Conservation (phyloP, 371 early-diverging fungal genomes). For the Mortierella polycephala region DNA sequence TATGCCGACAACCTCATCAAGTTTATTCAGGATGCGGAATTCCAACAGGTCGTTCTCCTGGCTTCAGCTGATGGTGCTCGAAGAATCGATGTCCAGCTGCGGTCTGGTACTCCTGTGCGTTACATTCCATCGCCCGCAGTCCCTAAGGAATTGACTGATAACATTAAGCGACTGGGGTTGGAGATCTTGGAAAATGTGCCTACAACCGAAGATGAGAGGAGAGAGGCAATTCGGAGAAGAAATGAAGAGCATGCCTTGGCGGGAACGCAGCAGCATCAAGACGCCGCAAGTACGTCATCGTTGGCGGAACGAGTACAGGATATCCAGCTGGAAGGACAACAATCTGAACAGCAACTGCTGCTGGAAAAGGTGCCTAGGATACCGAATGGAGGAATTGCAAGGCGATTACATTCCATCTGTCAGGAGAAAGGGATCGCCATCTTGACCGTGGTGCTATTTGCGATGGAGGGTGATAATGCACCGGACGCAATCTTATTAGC, state of each 20-base stretch:
- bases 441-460: constrained; percentile 72
- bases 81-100: constrained; percentile 71
- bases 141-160: constrained; percentile 9
- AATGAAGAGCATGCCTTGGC: background rate
- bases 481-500: constrained; percentile 73
- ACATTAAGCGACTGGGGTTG: constrained; percentile 11
- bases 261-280: constrained; percentile 18
- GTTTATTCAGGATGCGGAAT: constrained; percentile 64
- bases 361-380: constrained; percentile 54
- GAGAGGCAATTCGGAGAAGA: background rate
- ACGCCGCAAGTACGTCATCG: constrained; percentile 1
- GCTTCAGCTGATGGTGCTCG: constrained; percentile 78
- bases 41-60: constrained; percentile 67
- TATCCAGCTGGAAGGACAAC: constrained; percentile 30
- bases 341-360: constrained; percentile 10
- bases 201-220: constrained; percentile 23
- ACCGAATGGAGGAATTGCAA: constrained; percentile 66
- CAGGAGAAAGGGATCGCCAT: constrained; percentile 54
- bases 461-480: constrained; percentile 82
- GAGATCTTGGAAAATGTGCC: constrained; percentile 28
- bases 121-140: constrained; percentile 30
- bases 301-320: constrained; percentile 53
- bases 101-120: constrained; percentile 50
- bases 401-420: constrained; percentile 56
- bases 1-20: constrained; percentile 40